Evolutionary conservation across 208 protist genomes (phyloP).

Genomic region (Acanthamoeba divionensis): DNA sequence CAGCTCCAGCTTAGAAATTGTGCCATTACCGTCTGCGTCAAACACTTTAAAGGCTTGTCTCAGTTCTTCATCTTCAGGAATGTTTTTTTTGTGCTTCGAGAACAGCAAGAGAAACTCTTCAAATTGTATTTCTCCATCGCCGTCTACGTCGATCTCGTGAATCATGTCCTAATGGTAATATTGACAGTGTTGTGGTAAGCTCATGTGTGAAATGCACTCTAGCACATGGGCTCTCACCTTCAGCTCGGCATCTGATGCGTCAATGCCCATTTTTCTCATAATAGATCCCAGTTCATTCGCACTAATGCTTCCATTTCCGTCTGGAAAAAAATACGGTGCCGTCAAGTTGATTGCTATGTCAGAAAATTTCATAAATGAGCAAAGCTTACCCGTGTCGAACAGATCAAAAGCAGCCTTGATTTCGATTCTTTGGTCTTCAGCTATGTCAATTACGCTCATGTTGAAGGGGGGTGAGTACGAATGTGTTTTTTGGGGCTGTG

Average conservation of each 20-base stretch:
- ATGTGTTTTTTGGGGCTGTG: no score
- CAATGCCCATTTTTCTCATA: conserved; percentile 97
- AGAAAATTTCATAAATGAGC: neutral
- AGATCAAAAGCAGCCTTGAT: neutral
- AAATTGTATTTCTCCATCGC: conserved; percentile 97
- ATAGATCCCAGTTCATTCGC: conserved; percentile 96
- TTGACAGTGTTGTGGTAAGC: no score
- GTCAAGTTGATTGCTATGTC: neutral
- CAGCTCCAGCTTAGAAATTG: conserved; percentile 81
- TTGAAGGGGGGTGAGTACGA: neutral
- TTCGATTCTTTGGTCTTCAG: neutral
- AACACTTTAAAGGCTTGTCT: conserved; percentile 79
- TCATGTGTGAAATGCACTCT: no score
- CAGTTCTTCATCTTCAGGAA: conserved; percentile 79
- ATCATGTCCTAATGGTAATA: conserved; percentile 93
- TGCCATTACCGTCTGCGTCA: conserved; percentile 74
- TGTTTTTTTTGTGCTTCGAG: conserved; percentile 71
- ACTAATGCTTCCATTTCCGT: conserved; percentile 96
- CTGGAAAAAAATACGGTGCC: conserved; percentile 28
- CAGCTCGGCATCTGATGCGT: conserved; percentile 81
- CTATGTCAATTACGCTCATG: neutral
- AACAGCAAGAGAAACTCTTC: conserved; percentile 84
- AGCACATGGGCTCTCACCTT: no score
- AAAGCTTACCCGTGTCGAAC: neutral
- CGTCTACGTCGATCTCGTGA: conserved; percentile 94